phyloP scores from a whole-genome alignment of 345 rosid species.

The Camelina laxa region DNA sequence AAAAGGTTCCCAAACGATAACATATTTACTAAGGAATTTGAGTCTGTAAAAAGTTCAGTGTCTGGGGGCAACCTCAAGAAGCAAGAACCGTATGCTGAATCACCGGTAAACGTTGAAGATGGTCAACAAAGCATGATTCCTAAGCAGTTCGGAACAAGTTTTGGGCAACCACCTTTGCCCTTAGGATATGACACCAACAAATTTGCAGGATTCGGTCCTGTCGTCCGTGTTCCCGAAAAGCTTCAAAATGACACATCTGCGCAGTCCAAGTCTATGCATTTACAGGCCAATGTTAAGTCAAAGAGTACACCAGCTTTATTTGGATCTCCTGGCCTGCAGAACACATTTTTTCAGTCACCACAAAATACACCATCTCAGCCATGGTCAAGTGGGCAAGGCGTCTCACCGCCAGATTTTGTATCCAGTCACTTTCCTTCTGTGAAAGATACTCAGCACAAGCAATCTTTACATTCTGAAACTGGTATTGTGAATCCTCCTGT shows the following conservation, averaged over 20 bases:
- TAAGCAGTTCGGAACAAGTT: conserved; percentile 46
- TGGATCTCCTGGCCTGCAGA: conserved; percentile 47
- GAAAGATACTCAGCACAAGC: conserved; percentile 46
- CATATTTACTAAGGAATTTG: conserved; percentile 33
- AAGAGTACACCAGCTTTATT: conserved; percentile 43
- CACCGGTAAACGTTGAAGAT: conserved; percentile 44
- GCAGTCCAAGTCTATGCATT: conserved; percentile 40
- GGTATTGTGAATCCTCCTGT: conserved; percentile 46
- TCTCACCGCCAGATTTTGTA: conserved; percentile 44
- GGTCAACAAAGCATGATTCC: conserved; percentile 44
- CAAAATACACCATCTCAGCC: conserved; percentile 52
- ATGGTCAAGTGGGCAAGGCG: conserved; percentile 50
- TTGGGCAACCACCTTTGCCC: conserved; percentile 50
- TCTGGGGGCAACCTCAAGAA: conserved; percentile 45
- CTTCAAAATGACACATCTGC: conserved; percentile 39
- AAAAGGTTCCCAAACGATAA: conserved; percentile 33
- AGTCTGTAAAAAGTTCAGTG: conserved; percentile 37
- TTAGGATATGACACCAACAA: conserved; percentile 49
- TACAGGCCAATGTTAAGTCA: conserved; percentile 44
- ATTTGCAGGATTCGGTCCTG: conserved; percentile 44
- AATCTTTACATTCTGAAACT: conserved; percentile 43
- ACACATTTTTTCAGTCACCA: conserved; percentile 48
- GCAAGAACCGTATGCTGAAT: conserved; percentile 39
- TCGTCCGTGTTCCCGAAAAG: conserved; percentile 47
- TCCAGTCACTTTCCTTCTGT: conserved; percentile 43